Evolutionary conservation across 2,329 filamentous ascomycete species (phyloP).

Genomic region (Hypoxylon sp.): DNA sequence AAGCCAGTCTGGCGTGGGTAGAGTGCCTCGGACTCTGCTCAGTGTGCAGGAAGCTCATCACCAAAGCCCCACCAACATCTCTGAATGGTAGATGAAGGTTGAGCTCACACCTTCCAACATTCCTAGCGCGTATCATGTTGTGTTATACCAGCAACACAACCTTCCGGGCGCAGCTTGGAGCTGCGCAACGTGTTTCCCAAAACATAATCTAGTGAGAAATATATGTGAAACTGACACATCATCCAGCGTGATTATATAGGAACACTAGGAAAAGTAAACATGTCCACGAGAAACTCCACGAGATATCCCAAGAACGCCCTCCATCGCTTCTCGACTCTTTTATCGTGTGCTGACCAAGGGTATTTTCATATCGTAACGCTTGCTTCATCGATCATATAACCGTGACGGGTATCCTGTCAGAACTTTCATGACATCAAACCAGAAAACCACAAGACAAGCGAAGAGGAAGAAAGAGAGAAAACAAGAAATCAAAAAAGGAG

Average conservation of each 20-base stretch:
- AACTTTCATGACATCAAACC: background rate
- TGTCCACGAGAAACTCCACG: background rate
- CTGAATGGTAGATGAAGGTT: background rate
- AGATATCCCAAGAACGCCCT: constrained; percentile 3
- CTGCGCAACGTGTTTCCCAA: background rate
- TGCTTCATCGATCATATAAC: background rate
- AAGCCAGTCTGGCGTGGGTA: background rate
- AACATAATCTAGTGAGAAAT: background rate
- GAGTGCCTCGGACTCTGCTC: background rate
- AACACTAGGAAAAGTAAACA: constrained; percentile 1
- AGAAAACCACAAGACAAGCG: background rate
- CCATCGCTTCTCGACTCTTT: background rate
- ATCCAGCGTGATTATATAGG: background rate
- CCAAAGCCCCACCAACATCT: background rate
- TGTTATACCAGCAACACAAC: background rate
- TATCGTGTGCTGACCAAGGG: background rate
- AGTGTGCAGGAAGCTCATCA: background rate
- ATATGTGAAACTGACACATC: background rate
- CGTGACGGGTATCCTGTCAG: background rate
- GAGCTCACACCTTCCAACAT: background rate
- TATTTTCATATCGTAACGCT: background rate
- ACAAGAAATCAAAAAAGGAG: background rate
- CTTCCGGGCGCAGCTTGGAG: background rate
- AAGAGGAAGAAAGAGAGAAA: background rate
- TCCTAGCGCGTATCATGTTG: background rate